Conservation (phyloP, 2,329 filamentous ascomycete genomes). For the Tolypocladium endophyticum region DNA sequence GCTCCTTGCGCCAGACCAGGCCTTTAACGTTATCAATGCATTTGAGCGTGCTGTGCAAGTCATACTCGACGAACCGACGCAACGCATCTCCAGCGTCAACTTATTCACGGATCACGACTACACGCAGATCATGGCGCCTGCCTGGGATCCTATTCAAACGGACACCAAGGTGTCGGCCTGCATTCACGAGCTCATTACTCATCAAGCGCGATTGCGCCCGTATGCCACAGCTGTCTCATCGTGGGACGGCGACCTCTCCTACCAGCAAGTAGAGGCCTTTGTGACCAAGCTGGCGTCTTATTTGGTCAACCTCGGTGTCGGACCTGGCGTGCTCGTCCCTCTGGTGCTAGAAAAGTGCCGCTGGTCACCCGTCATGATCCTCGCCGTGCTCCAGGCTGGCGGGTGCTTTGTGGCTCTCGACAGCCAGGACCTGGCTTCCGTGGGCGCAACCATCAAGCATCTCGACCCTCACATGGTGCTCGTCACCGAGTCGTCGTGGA, state of each 20-base stretch:
- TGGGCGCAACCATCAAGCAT: conserved; percentile 30
- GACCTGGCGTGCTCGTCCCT: conserved; percentile 46
- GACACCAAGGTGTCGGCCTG: conserved; percentile 28
- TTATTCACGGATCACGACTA: conserved; percentile 46
- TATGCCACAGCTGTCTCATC: conserved; percentile 30
- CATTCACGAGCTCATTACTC: conserved; percentile 34
- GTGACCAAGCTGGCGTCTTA: conserved; percentile 28
- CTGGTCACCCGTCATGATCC: conserved; percentile 57
- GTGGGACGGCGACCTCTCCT: conserved; percentile 34
- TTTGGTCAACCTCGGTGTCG: conserved; percentile 39
- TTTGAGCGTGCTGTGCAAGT: conserved; percentile 41
- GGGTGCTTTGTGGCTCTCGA: conserved; percentile 41
- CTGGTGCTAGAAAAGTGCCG: conserved; percentile 61
- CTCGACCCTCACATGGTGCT: conserved; percentile 34
- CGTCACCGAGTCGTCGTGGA: conserved; percentile 30
- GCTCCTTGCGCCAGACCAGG: conserved; percentile 31
- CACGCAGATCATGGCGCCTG: conserved; percentile 42
- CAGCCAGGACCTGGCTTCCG: conserved; percentile 28
- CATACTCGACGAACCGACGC: conserved; percentile 30
- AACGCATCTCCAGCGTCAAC: conserved; percentile 33
- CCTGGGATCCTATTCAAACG: conserved; percentile 27
- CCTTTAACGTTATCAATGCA: conserved; percentile 36
- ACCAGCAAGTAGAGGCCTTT: conserved; percentile 25
- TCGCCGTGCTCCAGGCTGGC: conserved; percentile 54
- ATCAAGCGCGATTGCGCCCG: conserved; percentile 26